Percentiles rank a stretch among this genome's conserved stretches.
phyloP scores from a whole-genome alignment of 306 rosid species.

The Begonia loranthoides region DNA sequence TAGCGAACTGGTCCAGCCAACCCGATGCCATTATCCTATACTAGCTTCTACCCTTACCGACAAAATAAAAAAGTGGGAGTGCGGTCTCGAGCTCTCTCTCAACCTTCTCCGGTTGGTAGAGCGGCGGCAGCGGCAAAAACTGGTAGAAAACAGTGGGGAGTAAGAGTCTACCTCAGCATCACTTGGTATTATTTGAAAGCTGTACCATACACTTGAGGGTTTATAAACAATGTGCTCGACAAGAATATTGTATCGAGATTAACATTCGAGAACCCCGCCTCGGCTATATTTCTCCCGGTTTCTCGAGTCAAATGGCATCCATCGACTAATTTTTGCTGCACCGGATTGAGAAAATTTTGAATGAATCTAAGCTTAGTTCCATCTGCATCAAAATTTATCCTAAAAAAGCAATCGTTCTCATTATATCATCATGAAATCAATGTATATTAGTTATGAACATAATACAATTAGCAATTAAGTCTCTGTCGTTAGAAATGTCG shows the following conservation, averaged over 20 bases:
- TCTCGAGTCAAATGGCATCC: conserved; percentile 71
- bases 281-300: conserved; percentile 39
- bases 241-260: conserved; percentile 34
- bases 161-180: too few species aligned
- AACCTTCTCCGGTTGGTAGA: too few species aligned
- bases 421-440: background rate
- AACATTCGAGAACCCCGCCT: conserved; percentile 53
- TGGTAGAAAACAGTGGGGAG: too few species aligned
- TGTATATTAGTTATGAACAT: conserved; percentile 5
- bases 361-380: conserved; percentile 47
- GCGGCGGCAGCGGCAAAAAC: too few species aligned
- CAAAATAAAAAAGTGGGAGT: too few species aligned
- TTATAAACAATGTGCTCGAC: conserved; percentile 31
- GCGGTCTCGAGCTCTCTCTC: too few species aligned
- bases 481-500: too few species aligned
- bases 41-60: too few species aligned
- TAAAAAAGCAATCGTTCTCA: background rate
- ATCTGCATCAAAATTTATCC: conserved; percentile 24
- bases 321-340: conserved; percentile 55
- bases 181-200: conserved; percentile 52
- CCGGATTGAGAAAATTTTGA: conserved; percentile 57
- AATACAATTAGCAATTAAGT: background rate
- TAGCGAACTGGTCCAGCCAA: too few species aligned
- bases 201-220: conserved; percentile 63
- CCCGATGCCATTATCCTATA: too few species aligned